Evolutionary conservation across 1,139 yeast genomes (phyloP).

Genomic region (Yamadazyma mexicana): DNA sequence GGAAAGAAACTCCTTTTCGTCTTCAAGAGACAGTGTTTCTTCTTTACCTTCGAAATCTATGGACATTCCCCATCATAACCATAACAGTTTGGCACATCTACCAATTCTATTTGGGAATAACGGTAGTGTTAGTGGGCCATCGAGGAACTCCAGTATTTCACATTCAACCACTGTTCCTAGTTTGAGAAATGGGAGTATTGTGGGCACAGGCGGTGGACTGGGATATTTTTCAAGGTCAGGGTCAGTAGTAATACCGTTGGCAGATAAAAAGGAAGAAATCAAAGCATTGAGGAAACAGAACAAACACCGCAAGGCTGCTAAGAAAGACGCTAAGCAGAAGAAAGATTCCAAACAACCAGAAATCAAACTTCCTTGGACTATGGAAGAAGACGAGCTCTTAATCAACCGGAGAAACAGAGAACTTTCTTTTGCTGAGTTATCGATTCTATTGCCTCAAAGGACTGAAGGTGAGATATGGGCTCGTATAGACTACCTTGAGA

Average conservation of each 20-base stretch:
- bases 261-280: constrained; percentile 32
- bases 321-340: constrained; percentile 12
- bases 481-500: constrained; percentile 59
- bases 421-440: constrained; percentile 70
- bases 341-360: constrained; percentile 22
- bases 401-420: constrained; percentile 58
- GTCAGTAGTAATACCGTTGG: constrained; percentile 45
- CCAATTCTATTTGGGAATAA: constrained; percentile 47
- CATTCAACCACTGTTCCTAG: constrained; percentile 40
- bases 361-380: constrained; percentile 49
- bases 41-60: constrained; percentile 49
- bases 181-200: constrained; percentile 43
- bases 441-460: constrained; percentile 69
- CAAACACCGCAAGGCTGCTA: constrained; percentile 13
- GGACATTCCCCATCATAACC: constrained; percentile 52
- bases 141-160: constrained; percentile 42
- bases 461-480: constrained; percentile 73
- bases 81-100: constrained; percentile 42
- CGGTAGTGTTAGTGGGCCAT: constrained; percentile 44
- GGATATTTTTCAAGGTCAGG: constrained; percentile 47
- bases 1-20: constrained; percentile 33
- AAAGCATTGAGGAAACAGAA: constrained; percentile 27
- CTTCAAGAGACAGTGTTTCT: constrained; percentile 42
- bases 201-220: constrained; percentile 19
- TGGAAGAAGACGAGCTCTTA: constrained; percentile 75